These are phyloP conservation scores for Phyllosticta paracitricarpa DNA, from an alignment of 2,329 filamentous ascomycete species.

Conservation along the genomic window DNA sequence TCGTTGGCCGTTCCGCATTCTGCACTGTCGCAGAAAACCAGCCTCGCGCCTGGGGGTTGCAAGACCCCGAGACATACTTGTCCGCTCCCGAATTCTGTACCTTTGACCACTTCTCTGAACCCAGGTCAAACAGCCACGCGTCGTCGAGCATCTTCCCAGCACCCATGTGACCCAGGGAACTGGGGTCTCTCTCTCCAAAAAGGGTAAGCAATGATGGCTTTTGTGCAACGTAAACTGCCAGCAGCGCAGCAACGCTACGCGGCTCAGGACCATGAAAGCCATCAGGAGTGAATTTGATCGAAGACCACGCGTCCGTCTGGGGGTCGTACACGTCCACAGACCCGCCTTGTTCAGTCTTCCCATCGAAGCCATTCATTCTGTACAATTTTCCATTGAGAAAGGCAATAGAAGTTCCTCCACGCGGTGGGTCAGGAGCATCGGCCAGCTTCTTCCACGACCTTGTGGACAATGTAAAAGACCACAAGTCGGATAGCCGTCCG, in stretches of 20 bases:
- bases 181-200: constrained; percentile 47
- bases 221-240: constrained; percentile 30
- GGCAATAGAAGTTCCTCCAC: constrained; percentile 59
- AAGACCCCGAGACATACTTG: neutral
- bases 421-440: constrained; percentile 54
- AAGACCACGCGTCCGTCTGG: constrained; percentile 31
- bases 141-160: constrained; percentile 48
- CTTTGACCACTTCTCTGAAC: constrained; percentile 26
- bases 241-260: constrained; percentile 40
- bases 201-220: constrained; percentile 37
- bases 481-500: constrained; percentile 59
- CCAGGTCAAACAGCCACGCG: constrained; percentile 38
- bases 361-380: constrained; percentile 74
- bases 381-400: constrained; percentile 56
- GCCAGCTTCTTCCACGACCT: constrained; percentile 59
- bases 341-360: constrained; percentile 58
- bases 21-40: constrained; percentile 45
- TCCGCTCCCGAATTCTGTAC: constrained; percentile 17
- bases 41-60: constrained; percentile 34
- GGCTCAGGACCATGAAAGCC: constrained; percentile 36
- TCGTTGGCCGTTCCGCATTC: constrained; percentile 21
- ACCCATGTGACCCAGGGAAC: constrained; percentile 42
- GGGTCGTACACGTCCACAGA: constrained; percentile 53
- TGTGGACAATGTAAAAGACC: constrained; percentile 62
- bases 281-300: constrained; percentile 30